Conservation (phyloP, 441 rosid species). For the Isatis lusitanica region DNA sequence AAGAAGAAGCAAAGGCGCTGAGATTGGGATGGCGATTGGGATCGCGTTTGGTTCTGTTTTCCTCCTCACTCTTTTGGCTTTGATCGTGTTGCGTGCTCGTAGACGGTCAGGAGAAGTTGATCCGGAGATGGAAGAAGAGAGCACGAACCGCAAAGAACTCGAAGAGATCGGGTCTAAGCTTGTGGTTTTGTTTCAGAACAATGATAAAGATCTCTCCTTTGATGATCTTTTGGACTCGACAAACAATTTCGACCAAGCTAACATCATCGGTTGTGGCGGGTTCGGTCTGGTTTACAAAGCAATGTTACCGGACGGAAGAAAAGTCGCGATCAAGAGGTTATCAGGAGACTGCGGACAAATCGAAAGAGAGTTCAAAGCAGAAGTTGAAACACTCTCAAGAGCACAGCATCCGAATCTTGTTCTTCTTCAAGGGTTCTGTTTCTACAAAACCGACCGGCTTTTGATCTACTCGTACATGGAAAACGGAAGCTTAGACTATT, state of each 20-base stretch:
- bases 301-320: slow-evolving; percentile 55
- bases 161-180: slow-evolving; percentile 56
- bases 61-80: slow-evolving; percentile 43
- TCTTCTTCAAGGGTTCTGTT: slow-evolving; percentile 69
- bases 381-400: slow-evolving; percentile 78
- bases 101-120: slow-evolving; percentile 62
- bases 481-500: slow-evolving; percentile 78
- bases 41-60: slow-evolving; percentile 51
- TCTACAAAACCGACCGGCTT: slow-evolving; percentile 50
- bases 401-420: slow-evolving; percentile 86
- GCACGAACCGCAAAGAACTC: slow-evolving; percentile 41
- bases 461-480: slow-evolving; percentile 80
- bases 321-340: slow-evolving; percentile 69
- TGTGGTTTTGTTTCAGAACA: slow-evolving; percentile 64
- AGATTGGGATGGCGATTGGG: slow-evolving; percentile 59
- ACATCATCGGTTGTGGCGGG: slow-evolving; percentile 81
- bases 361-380: slow-evolving; percentile 75
- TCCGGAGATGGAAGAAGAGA: slow-evolving; percentile 59
- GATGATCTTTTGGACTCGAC: slow-evolving; percentile 69
- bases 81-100: slow-evolving; percentile 53
- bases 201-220: slow-evolving; percentile 55
- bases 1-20: slow-evolving; percentile 38
- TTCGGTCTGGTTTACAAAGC: slow-evolving; percentile 80
- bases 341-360: slow-evolving; percentile 79
- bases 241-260: slow-evolving; percentile 61